Evolutionary conservation across 2,329 filamentous ascomycete genomes (phyloP), one percentile per base, ranked within the genome.

Genomic region (Colletotrichum karsti): DNA sequence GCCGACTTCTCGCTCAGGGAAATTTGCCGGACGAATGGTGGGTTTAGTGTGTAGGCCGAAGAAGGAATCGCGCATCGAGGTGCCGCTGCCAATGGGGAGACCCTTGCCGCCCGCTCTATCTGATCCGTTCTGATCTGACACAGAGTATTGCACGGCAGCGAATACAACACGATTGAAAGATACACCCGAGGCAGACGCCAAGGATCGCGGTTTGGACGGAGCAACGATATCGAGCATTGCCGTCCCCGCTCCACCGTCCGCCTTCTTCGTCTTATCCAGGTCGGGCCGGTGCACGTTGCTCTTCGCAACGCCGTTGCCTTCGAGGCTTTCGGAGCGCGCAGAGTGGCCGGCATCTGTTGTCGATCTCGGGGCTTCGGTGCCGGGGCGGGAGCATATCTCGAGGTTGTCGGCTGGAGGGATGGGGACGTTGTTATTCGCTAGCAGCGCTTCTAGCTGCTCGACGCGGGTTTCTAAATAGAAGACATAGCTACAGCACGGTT

Each of bases 161-260:
- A 97, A 96, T 10, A 98, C 95, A 12, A 98, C 94, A 63, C 94
- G 88, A 5, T 95, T 95, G 81, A 98, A 98, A 0, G 95, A 97
- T 56, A 98, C 96, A 15, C 95, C 95, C 2, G 94, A 95, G 1
- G 93, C 92, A 0, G 94, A 94, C 15, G 94, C 94, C 15, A 97
- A 85, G 74, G 94, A 94, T 70, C 93, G 88, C 3, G 93, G 91
- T 77, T 96, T 93, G 4, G 93, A 91, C 4, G 90, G 88, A 55
- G 91, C 92, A 75, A 93, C 91, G 24, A 94, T 92, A 24, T 92
- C 93, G 20, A 93, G 89, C 87, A 93, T 92, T 65, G 90, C 79
- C 3, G 78, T 74, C 46, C 73, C 74, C 39, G 76, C 74, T 10
- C 59, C 44, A 10, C 62, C 20, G 2, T 74, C 74, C 10, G 74